Percentiles rank a stretch among this genome's conserved stretches.
phyloP scores from a whole-genome alignment of 768 basidiomycete species.

The Ramaria sp. region DNA sequence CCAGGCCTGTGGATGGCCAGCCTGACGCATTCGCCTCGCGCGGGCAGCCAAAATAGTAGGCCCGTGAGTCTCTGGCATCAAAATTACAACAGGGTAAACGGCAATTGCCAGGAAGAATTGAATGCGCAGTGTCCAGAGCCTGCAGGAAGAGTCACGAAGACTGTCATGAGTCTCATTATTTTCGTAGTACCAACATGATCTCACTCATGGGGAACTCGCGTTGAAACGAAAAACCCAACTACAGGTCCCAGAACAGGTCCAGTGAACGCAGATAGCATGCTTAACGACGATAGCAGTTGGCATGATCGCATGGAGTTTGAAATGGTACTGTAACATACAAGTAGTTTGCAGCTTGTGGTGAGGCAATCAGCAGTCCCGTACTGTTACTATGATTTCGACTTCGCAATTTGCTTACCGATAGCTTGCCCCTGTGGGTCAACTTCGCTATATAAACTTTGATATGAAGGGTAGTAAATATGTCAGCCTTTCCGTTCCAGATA shows the following conservation, averaged over 20 bases:
- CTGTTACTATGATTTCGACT: not conserved
- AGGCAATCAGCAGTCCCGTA: not conserved
- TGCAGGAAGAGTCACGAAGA: not conserved
- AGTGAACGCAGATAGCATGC: not conserved
- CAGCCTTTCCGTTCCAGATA: too few species aligned
- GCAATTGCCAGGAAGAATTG: conserved; percentile 12
- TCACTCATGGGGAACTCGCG: not conserved
- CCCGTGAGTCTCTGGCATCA: conserved; percentile 15
- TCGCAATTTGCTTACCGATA: not conserved
- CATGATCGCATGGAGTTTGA: not conserved
- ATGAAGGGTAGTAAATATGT: too few species aligned
- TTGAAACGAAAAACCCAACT: not conserved
- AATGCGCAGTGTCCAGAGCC: conserved; percentile 16
- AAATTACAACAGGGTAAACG: conserved; percentile 12
- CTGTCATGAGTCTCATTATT: not conserved
- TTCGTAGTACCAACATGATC: not conserved
- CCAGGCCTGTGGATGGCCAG: conserved; percentile 9
- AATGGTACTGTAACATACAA: not conserved
- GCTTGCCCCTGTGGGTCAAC: not conserved
- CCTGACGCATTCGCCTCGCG: conserved; percentile 10
- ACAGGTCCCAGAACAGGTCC: not conserved
- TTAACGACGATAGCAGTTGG: not conserved
- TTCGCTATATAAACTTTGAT: not conserved
- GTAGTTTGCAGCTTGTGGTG: not conserved
- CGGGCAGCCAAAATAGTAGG: conserved; percentile 14